Conservation (phyloP, 495 filamentous ascomycete species). For the Corynascus novoguineensis region DNA sequence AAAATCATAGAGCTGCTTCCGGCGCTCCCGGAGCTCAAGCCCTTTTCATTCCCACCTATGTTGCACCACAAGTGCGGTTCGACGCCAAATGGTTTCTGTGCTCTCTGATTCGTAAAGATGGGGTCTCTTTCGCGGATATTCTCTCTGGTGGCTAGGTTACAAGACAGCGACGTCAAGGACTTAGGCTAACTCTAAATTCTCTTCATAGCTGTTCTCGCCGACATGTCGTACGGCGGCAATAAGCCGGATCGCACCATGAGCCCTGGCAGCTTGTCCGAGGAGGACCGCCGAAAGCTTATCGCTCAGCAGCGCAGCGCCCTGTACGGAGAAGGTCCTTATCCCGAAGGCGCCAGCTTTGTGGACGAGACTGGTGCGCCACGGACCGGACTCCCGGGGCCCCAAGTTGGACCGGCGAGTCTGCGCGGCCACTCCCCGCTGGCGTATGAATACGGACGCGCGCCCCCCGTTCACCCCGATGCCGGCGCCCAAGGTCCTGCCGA, state of each 20-base stretch:
- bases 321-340: constrained; percentile 71
- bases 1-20: constrained; percentile 31
- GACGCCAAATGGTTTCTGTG: constrained; percentile 38
- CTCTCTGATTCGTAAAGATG: constrained; percentile 30
- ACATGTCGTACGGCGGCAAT: constrained; percentile 54
- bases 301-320: constrained; percentile 89
- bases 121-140: neutral
- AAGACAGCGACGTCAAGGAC: constrained; percentile 17
- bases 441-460: constrained; percentile 43
- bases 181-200: constrained; percentile 39
- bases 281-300: constrained; percentile 92
- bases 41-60: constrained; percentile 23
- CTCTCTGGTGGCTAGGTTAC: constrained; percentile 9
- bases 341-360: constrained; percentile 53
- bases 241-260: constrained; percentile 91
- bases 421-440: constrained; percentile 54
- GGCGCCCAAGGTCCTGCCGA: constrained; percentile 48
- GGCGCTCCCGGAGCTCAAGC: constrained; percentile 23
- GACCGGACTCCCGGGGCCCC: constrained; percentile 43
- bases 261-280: constrained; percentile 83
- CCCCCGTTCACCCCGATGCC: constrained; percentile 37
- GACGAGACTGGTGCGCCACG: constrained; percentile 58
- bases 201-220: constrained; percentile 70
- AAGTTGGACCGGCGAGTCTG: constrained; percentile 39
- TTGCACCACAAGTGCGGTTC: constrained; percentile 39